Percentiles rank a stretch among this genome's conserved stretches.
Conservation (phyloP, 306 rosid species). For the Cyclanthera cordifolia region DNA sequence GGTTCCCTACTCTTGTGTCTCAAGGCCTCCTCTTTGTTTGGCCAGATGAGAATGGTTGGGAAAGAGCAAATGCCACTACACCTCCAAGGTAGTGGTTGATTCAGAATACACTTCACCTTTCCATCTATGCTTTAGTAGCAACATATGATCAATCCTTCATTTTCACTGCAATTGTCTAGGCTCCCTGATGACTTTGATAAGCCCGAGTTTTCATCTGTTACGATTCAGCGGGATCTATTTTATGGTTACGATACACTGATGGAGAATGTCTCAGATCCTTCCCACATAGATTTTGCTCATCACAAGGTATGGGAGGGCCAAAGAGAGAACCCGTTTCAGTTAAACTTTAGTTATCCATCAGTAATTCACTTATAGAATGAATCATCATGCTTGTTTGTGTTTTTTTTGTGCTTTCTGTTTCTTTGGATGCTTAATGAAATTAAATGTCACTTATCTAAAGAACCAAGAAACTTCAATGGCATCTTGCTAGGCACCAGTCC, state of each 20-base stretch:
- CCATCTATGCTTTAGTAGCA: neutral
- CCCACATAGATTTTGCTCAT: constrained; percentile 96
- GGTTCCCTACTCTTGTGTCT: constrained; percentile 73
- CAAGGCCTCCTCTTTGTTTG: constrained; percentile 96
- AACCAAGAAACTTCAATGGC: neutral
- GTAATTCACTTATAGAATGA: neutral
- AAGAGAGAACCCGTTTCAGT: neutral
- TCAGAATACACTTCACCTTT: constrained; percentile 2
- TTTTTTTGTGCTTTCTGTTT: neutral
- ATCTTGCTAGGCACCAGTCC: neutral
- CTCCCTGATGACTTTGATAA: constrained; percentile 70
- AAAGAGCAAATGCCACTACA: constrained; percentile 58
- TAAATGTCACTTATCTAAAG: neutral
- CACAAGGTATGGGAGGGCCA: constrained; percentile 52
- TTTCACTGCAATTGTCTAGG: constrained; percentile 32
- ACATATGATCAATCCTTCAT: neutral
- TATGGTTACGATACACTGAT: constrained; percentile 94
- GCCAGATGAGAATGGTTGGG: constrained; percentile 99
- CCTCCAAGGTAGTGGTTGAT: constrained; percentile 67
- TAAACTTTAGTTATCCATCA: neutral
- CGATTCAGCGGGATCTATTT: constrained; percentile 97
- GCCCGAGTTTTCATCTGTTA: constrained; percentile 83
- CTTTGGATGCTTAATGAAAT: neutral
- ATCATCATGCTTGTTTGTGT: neutral
- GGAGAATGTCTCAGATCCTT: constrained; percentile 98